A percentile compares a stretch with the other conserved stretches of the same genome.
Conservation (phyloP, 208 protist genomes). For the Tritrichomonas musculus region DNA sequence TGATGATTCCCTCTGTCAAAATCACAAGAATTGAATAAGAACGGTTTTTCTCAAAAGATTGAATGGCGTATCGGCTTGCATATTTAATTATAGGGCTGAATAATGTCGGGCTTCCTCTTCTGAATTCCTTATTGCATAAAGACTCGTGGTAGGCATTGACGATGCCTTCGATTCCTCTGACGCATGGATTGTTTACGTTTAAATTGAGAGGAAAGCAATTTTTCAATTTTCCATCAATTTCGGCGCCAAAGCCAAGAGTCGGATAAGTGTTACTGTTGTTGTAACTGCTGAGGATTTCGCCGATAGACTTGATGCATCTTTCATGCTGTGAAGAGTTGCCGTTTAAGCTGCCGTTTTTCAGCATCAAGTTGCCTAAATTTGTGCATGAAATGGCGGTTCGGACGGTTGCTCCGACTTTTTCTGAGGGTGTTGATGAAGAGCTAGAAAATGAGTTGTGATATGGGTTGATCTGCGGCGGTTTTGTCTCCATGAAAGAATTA, state of each 20-base stretch:
- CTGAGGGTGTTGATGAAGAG: too few relatives aligned
- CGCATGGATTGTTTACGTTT: conserved; percentile 40
- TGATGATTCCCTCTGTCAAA: conserved; percentile 71
- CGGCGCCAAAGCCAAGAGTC: conserved; percentile 39
- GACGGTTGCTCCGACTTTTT: too few relatives aligned
- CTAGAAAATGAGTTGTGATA: not conserved
- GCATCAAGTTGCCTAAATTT: too few relatives aligned
- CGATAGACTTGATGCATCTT: conserved; percentile 21
- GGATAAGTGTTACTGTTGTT: conserved; percentile 38
- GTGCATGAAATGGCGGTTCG: too few relatives aligned
- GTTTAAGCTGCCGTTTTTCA: too few relatives aligned
- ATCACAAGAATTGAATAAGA: conserved; percentile 71
- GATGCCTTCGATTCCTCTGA: conserved; percentile 50
- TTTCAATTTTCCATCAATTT: not conserved
- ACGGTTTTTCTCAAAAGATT: conserved; percentile 27
- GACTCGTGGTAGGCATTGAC: conserved; percentile 51
- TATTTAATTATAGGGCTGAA: conserved; percentile 53
- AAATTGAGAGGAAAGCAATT: conserved; percentile 42
- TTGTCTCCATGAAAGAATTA: too few relatives aligned
- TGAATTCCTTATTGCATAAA: conserved; percentile 44
- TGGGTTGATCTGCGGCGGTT: conserved; percentile 29
- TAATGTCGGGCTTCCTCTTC: conserved; percentile 58
- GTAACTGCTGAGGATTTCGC: conserved; percentile 36
- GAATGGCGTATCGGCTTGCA: conserved; percentile 33
- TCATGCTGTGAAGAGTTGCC: conserved; percentile 34